Evolutionary conservation across 768 basidiomycete species (phyloP).

Genomic region (Russula virescens): DNA sequence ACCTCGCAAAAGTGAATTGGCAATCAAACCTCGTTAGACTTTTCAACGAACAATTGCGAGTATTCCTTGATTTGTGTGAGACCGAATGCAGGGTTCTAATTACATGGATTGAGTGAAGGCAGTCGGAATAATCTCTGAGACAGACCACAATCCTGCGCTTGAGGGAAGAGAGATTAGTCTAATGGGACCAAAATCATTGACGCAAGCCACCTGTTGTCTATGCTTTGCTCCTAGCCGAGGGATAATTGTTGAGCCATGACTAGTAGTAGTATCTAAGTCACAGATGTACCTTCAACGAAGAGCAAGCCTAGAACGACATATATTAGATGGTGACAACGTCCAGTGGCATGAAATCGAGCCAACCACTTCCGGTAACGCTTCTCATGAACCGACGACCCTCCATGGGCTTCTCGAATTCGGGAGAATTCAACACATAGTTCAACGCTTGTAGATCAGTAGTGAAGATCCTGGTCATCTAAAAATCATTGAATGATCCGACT

Average conservation of each 20-base stretch:
- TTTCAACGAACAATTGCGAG: slow-evolving; percentile 16
- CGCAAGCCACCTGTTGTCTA: slow-evolving; percentile 13
- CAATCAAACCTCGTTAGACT: slow-evolving; percentile 17
- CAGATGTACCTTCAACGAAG: slow-evolving; percentile 11
- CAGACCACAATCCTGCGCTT: slow-evolving; percentile 19
- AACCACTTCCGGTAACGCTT: slow-evolving; percentile 8
- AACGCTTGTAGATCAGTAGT: slow-evolving; percentile 14
- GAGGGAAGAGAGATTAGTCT: background rate
- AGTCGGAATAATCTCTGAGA: background rate
- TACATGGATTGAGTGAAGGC: background rate
- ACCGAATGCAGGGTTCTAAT: slow-evolving; percentile 19
- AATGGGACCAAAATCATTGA: background rate
- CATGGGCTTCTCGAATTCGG: slow-evolving; percentile 16
- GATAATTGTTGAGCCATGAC: background rate
- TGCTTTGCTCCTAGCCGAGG: slow-evolving; percentile 8
- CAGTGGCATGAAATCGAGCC: background rate
- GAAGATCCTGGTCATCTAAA: background rate
- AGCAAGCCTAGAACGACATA: slow-evolving; percentile 8
- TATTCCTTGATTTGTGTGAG: slow-evolving; percentile 13
- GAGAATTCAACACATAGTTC: slow-evolving; percentile 9
- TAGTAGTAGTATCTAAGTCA: background rate
- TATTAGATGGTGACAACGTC: background rate
- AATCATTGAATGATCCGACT: background rate
- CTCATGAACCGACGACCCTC: background rate
- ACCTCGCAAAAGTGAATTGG: background rate